A percentile compares a stretch with the other conserved stretches of the same genome.
Evolutionary conservation across 352 stramenopile genomes (phyloP).

Genomic region (Pythium grandisporangium): DNA sequence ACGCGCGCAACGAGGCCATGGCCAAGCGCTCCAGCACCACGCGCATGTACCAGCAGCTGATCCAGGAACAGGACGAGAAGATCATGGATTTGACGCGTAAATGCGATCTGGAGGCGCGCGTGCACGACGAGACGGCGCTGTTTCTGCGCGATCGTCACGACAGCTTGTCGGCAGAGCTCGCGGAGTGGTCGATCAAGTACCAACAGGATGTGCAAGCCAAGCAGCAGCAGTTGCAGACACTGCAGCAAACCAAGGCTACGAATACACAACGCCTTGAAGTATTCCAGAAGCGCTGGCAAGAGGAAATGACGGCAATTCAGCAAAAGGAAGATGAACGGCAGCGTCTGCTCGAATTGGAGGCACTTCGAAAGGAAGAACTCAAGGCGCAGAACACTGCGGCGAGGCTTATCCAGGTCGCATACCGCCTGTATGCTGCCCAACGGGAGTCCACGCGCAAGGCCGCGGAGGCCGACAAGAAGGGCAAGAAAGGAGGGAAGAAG

Average conservation of each 20-base stretch:
- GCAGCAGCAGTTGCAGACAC: constrained; percentile 41
- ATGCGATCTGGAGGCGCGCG: constrained; percentile 49
- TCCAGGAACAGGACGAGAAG: constrained; percentile 62
- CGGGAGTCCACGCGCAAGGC: constrained; percentile 61
- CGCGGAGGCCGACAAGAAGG: constrained; percentile 49
- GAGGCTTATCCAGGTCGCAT: constrained; percentile 61
- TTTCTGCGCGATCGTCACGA: constrained; percentile 81
- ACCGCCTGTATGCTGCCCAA: constrained; percentile 25
- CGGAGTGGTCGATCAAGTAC: constrained; percentile 75
- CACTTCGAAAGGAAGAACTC: constrained; percentile 48
- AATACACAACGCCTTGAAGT: constrained; percentile 56
- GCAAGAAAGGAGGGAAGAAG: constrained; percentile 42
- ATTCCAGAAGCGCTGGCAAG: constrained; percentile 61
- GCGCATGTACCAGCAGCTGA: constrained; percentile 72
- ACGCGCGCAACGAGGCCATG: constrained; percentile 74
- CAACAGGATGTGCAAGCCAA: constrained; percentile 71
- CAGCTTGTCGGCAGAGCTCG: constrained; percentile 44
- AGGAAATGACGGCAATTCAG: constrained; percentile 62
- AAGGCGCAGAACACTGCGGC: constrained; percentile 62
- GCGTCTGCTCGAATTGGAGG: constrained; percentile 54
- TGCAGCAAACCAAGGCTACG: constrained; percentile 43
- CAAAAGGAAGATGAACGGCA: constrained; percentile 66
- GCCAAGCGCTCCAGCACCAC: constrained; percentile 74
- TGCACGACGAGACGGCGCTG: constrained; percentile 64
- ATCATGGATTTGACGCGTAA: constrained; percentile 59